Percentiles rank a stretch among this genome's conserved stretches.
Conservation (phyloP, 208 protist species). For the Leishmania turanica region DNA sequence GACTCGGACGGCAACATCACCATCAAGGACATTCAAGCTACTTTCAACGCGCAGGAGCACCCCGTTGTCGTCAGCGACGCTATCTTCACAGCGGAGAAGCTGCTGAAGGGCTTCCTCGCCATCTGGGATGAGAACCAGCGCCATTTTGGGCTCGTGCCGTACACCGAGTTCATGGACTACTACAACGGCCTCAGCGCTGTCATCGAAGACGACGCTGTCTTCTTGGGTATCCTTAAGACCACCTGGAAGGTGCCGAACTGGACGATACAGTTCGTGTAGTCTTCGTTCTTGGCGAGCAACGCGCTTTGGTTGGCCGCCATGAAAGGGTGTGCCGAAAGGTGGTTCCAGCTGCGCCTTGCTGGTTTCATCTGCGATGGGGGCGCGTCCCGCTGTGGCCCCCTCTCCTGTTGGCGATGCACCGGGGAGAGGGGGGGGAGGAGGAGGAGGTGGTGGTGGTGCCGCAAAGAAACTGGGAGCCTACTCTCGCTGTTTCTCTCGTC, state of each 20-base stretch:
- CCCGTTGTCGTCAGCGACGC: constrained; percentile 77
- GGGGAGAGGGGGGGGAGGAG: not conserved
- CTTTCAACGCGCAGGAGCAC: constrained; percentile 85
- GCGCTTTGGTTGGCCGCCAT: not conserved
- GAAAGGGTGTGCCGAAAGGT: not conserved
- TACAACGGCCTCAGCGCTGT: constrained; percentile 91
- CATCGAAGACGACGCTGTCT: constrained; percentile 85
- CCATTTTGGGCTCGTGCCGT: constrained; percentile 79
- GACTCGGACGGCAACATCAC: constrained; percentile 75
- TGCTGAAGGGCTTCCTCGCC: constrained; percentile 84
- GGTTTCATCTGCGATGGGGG: not conserved
- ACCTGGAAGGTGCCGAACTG: constrained; percentile 87
- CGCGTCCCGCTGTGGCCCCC: not conserved
- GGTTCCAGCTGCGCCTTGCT: no score
- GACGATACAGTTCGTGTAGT: constrained; percentile 34
- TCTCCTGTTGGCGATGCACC: not conserved
- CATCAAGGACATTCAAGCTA: constrained; percentile 79
- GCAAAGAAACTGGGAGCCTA: not conserved
- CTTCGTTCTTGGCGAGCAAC: not conserved
- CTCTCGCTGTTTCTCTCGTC: not conserved
- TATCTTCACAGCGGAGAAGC: constrained; percentile 75
- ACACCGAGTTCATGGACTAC: constrained; percentile 92
- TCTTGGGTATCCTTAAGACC: constrained; percentile 76
- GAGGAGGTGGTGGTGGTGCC: no score
- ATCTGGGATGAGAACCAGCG: constrained; percentile 87